Base-by-base conservation (phyloP, 495 filamentous ascomycete species). In the Hypoxylon subgilvum region DNA sequence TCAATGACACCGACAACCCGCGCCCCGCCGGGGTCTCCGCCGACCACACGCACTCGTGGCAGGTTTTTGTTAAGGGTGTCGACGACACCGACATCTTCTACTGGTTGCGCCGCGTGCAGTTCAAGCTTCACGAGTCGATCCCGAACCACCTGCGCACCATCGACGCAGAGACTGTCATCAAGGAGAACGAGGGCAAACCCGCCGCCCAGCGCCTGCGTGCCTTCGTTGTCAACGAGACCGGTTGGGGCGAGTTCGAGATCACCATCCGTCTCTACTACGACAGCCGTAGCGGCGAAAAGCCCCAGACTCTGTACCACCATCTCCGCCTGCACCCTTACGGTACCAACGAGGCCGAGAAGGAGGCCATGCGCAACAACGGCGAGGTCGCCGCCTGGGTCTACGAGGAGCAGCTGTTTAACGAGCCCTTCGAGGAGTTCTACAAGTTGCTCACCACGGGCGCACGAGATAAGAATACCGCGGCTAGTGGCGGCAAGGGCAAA, bases 211-310 rank as follows among this genome's bases (percentile, higher is more conserved):
- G 63, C 4, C 56, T 57, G 14, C 51, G 51, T 12, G 53, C 44
- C 21, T 97, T 96, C 71, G 83, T 89, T 69, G 88, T 97, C 36
- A 80, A 80, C 44, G 94, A 97, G 73, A 96, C 92, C 0, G 94
- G 94, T 30, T 98, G 93, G 91, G 94, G 94, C 63, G 94, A 96
- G 77, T 98, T 98, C 77, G 89, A 94, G 67, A 92, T 97, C 59
- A 87, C 90, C 52, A 88, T 98, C 68, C 90, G 96, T 66, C 75
- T 98, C 0, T 92, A 91, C 76, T 97, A 96, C 72, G 83, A 89
- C 16, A 84, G 87, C 16, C 89, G 96, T 63, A 87, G 85, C 27
- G 81, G 79, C 66, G 94, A 97, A 76, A 97, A 97, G 73, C 88
- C 93, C 8, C 88, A 94, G 74, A 94, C 90, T 0, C 77, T 96